Conservation (phyloP, 2,329 filamentous ascomycete species). For the Amauroascus verrucosus region DNA sequence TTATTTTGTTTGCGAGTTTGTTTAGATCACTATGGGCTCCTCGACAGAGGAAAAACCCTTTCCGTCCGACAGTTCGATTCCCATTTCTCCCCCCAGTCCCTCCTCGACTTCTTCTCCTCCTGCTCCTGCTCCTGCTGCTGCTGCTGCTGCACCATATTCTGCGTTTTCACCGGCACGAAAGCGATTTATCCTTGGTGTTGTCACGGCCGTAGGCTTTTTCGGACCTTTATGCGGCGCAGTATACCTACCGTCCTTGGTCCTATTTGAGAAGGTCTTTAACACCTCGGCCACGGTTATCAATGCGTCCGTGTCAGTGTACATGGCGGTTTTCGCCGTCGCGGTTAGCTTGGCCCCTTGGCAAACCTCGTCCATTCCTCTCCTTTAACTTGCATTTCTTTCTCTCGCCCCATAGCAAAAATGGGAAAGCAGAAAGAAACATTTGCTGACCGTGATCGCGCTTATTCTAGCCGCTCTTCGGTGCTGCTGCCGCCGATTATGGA, state of each 20-base stretch:
- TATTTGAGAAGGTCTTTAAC: conserved; percentile 29
- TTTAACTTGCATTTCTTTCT: too few species aligned
- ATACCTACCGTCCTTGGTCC: conserved; percentile 34
- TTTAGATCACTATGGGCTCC: background rate
- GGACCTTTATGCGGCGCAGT: conserved; percentile 36
- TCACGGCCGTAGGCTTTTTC: conserved; percentile 36
- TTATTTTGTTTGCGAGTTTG: background rate
- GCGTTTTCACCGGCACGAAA: conserved; percentile 30
- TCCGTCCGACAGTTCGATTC: background rate
- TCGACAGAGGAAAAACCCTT: background rate
- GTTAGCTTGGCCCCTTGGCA: conserved; percentile 12
- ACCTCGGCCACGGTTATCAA: conserved; percentile 32
- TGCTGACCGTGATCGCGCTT: background rate
- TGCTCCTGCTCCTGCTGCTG: background rate
- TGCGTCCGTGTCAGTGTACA: conserved; percentile 37
- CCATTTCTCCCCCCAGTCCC: too few species aligned
- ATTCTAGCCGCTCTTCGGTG: background rate
- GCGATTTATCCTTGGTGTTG: conserved; percentile 32
- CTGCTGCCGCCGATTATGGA: conserved; percentile 1
- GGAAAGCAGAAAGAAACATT: background rate
- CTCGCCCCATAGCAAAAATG: background rate
- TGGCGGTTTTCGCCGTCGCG: conserved; percentile 31
- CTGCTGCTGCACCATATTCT: conserved; percentile 25
- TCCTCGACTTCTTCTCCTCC: background rate
- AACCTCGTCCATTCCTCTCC: background rate